Evolutionary conservation across 345 rosid genomes (phyloP), one percentile per base, ranked within the genome.

Genomic region (Moringa oleifera): DNA sequence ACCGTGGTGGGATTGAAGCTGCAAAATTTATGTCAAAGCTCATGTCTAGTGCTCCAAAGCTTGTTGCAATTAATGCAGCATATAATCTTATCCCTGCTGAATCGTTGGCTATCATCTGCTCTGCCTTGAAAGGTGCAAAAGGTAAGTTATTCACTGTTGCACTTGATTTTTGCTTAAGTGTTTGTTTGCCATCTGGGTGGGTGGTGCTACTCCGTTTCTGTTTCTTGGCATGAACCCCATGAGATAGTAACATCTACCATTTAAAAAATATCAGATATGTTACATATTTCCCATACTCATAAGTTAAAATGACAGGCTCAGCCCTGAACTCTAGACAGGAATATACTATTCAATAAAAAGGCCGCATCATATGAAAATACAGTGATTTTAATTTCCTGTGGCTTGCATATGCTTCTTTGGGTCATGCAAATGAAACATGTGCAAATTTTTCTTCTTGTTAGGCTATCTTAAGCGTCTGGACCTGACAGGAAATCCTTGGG

Each of bases 41-140:
- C 59, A 59, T 93, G 25, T 53, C 75, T 18, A 53, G 62, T 19
- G 87, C 98, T 69, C 86, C 96, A 20, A 70, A 69, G 37, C 91
- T 93, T 20, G 62, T 72, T 59, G 71, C 73, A 51, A 70, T 88
- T 31, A 69, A 85, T 60, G 85, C 95, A 37, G 69, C 90, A 19
- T 85, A 80, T 74, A 90, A 93, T 85, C 80, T 90, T 20, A 86
- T 93, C 91, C 94, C 96, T 60, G 61, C 53, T 1, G 96, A 83
- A 73, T 85, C 97, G 28, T 69, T 86, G 75, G 58, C 72, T 51
- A 46, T 86, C 64, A 62, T 93, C 77, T 77, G 77, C 65, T 69
- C 92, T 55, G 71, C 89, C 54, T 63, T 93, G 71, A 80, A 81
- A 74, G 74, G 25, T 55, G 67, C 75, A 59, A 73, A 70, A 77